A percentile compares a stretch with the other conserved stretches of the same genome.
Evolutionary conservation across 768 basidiomycete genomes (phyloP).

Genomic region (Lactarius sp.): DNA sequence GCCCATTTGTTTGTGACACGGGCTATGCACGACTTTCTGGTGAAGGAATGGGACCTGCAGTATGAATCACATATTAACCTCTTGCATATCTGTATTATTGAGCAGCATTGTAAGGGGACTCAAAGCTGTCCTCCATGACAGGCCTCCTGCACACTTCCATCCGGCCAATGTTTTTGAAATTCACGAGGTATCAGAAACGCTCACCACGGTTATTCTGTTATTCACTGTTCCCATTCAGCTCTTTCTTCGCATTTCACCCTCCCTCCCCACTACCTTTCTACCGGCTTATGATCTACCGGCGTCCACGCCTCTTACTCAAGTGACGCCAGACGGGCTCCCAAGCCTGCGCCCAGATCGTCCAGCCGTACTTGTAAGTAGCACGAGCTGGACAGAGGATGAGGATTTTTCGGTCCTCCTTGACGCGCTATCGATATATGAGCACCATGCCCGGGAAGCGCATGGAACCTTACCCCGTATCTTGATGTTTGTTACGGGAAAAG

Average conservation of each 20-base stretch:
- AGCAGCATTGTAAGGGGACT: conserved; percentile 50
- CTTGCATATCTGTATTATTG: not conserved
- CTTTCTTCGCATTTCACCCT: conserved; percentile 47
- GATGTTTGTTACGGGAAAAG: conserved; percentile 88
- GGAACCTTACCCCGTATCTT: conserved; percentile 65
- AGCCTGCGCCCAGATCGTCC: conserved; percentile 66
- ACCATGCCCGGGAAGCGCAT: conserved; percentile 37
- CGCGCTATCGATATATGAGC: conserved; percentile 69
- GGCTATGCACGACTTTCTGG: conserved; percentile 74
- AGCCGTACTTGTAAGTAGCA: conserved; percentile 84
- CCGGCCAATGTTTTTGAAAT: conserved; percentile 61
- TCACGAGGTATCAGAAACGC: conserved; percentile 54
- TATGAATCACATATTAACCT: conserved; percentile 37
- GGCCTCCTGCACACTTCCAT: conserved; percentile 84
- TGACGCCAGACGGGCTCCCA: conserved; percentile 47
- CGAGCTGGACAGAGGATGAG: conserved; percentile 97
- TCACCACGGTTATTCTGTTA: conserved; percentile 18
- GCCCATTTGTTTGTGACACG: conserved; percentile 91
- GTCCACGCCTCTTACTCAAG: conserved; percentile 26
- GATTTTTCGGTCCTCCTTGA: conserved; percentile 82
- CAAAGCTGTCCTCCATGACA: conserved; percentile 79
- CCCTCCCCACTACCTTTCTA: conserved; percentile 53
- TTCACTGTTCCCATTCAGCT: conserved; percentile 33
- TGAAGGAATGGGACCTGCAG: conserved; percentile 71
- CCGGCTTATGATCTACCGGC: conserved; percentile 32